A percentile compares a stretch with the other conserved stretches of the same genome.
Evolutionary conservation across 1,139 yeast genomes (phyloP).

Genomic region (Scheffersomyces illinoinensis): DNA sequence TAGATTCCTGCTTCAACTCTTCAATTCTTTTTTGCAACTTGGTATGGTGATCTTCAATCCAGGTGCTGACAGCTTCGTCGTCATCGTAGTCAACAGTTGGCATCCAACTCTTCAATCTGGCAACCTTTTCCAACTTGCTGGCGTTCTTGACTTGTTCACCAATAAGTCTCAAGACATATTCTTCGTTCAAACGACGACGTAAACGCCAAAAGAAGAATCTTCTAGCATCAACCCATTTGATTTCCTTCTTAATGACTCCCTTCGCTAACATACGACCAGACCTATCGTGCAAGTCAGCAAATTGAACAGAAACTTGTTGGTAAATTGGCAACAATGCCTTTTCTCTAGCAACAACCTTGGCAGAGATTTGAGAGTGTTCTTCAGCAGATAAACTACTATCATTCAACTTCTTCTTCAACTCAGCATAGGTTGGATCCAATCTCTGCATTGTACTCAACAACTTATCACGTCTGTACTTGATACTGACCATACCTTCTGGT

Average conservation of each 20-base stretch:
- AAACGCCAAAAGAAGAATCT: constrained; percentile 98
- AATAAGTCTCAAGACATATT: constrained; percentile 76
- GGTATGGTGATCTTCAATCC: constrained; percentile 81
- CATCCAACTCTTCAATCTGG: constrained; percentile 87
- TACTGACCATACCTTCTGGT: constrained; percentile 99
- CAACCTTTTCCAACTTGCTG: constrained; percentile 75
- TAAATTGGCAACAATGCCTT: constrained; percentile 80
- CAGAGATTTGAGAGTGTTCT: constrained; percentile 64
- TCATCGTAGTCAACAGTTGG: constrained; percentile 71
- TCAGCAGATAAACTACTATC: constrained; percentile 57
- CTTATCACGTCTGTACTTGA: constrained; percentile 93
- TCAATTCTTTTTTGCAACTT: constrained; percentile 61
- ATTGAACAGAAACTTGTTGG: constrained; percentile 90
- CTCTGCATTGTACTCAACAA: constrained; percentile 86
- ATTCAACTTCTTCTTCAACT: constrained; percentile 59
- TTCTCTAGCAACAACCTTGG: constrained; percentile 77
- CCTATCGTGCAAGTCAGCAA: constrained; percentile 96
- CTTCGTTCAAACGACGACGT: constrained; percentile 94
- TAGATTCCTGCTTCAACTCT: constrained; percentile 63
- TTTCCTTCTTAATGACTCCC: constrained; percentile 82
- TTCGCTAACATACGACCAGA: constrained; percentile 97
- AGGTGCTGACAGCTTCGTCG: constrained; percentile 77
- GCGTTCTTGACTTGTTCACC: constrained; percentile 63
- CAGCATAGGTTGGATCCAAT: constrained; percentile 74
- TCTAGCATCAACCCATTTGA: constrained; percentile 86